Percentiles rank a stretch among this genome's conserved stretches.
Evolutionary conservation across 148 eudicot genomes (phyloP).

Genomic region (Nyssa sinensis): DNA sequence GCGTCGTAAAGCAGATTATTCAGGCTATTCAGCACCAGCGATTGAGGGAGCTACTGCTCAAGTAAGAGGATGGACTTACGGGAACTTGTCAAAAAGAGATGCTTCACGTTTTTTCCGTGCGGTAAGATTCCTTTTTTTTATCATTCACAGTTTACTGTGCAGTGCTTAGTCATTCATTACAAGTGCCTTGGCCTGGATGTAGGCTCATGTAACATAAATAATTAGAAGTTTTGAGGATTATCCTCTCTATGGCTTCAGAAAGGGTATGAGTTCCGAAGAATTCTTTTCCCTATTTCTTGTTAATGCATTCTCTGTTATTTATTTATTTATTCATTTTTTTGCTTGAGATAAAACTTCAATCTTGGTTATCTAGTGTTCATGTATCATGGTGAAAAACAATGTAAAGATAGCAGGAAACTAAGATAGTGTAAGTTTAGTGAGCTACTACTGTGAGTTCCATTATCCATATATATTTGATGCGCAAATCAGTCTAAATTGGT

Average conservation of each 20-base stretch:
- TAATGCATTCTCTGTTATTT: background rate
- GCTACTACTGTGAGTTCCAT: background rate
- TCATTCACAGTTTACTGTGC: too few species aligned
- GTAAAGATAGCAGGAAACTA: too few species aligned
- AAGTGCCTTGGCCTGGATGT: background rate
- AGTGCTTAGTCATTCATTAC: background rate
- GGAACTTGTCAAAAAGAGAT: conserved; percentile 92
- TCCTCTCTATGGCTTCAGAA: too few species aligned
- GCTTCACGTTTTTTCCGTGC: conserved; percentile 91
- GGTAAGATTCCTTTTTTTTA: conserved; percentile 39
- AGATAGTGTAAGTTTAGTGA: background rate
- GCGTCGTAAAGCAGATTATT: conserved; percentile 71
- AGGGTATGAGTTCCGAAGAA: background rate
- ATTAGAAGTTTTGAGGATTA: background rate
- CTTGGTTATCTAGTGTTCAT: background rate
- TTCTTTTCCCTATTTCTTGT: background rate
- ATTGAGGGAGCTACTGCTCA: conserved; percentile 93
- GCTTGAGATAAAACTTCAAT: background rate
- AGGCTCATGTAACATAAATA: background rate
- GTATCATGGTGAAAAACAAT: background rate
- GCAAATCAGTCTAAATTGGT: background rate
- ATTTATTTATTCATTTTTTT: background rate
- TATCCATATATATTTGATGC: background rate
- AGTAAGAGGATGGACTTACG: conserved; percentile 94
- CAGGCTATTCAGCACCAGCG: conserved; percentile 55